A percentile compares a stretch with the other conserved stretches of the same genome.
These are phyloP conservation scores for Thielaviopsis punctulata DNA, from an alignment of 2,329 filamentous ascomycete species.

Conservation along the genomic window DNA sequence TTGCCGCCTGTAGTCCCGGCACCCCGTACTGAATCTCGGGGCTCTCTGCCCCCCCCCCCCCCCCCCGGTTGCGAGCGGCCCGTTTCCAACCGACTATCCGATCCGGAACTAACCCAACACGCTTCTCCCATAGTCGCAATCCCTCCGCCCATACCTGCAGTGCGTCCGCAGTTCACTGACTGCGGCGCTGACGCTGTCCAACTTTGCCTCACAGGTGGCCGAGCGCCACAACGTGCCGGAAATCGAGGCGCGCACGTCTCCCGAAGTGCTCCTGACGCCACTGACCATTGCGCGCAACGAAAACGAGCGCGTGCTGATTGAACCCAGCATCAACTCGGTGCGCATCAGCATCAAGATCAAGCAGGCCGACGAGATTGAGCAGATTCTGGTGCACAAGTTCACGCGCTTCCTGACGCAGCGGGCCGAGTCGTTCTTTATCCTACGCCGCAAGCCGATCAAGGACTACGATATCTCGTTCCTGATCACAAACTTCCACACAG, in stretches of 20 bases:
- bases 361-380: conserved; percentile 96
- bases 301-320: conserved; percentile 89
- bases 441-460: conserved; percentile 86
- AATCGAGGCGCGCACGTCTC: conserved; percentile 81
- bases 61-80: background rate
- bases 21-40: too few relatives aligned
- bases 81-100: background rate
- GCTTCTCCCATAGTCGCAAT: conserved; percentile 56
- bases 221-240: conserved; percentile 98
- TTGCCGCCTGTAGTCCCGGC: background rate
- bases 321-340: conserved; percentile 92
- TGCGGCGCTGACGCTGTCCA: conserved; percentile 70
- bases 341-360: conserved; percentile 98
- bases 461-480: conserved; percentile 98
- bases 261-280: conserved; percentile 84
- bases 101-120: conserved; percentile 6
- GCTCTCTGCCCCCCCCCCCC: too few relatives aligned
- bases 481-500: conserved; percentile 97
- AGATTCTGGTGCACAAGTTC: conserved; percentile 97
- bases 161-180: conserved; percentile 90
- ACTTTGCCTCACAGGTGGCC: conserved; percentile 93
- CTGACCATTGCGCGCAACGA: conserved; percentile 86
- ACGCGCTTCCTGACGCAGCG: conserved; percentile 90
- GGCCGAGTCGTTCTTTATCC: conserved; percentile 92
- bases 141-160: conserved; percentile 86